Conservation (phyloP, 208 protist species). For the Leishmania guyanensis region DNA sequence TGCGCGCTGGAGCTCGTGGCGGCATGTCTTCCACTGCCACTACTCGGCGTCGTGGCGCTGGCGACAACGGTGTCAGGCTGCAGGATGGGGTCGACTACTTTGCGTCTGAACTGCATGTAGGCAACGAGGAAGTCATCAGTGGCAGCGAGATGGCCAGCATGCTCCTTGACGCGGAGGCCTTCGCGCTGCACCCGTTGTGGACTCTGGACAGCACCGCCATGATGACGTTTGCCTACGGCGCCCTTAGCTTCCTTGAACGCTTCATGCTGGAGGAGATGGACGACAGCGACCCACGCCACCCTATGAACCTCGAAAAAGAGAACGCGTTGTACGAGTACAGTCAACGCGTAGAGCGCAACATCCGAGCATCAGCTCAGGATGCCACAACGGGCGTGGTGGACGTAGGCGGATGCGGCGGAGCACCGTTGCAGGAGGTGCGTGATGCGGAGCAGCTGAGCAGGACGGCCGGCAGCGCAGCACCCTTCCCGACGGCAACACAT, state of each 20-base stretch:
- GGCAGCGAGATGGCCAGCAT: conserved; percentile 6
- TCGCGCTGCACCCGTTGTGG: conserved; percentile 54
- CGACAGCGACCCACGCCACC: conserved; percentile 72
- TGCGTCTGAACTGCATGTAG: conserved; percentile 1
- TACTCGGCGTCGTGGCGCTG: not conserved
- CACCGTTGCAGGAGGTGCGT: not conserved
- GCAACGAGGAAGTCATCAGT: not conserved
- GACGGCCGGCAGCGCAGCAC: conserved; percentile 3
- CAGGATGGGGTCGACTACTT: conserved; percentile 1
- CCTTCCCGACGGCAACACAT: not conserved
- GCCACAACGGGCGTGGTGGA: conserved; percentile 1
- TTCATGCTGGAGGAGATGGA: conserved; percentile 78
- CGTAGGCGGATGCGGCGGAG: not conserved
- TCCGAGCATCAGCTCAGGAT: conserved; percentile 33
- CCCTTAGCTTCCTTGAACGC: conserved; percentile 68
- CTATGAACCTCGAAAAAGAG: conserved; percentile 68
- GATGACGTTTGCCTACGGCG: conserved; percentile 60
- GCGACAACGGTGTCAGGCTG: not conserved
- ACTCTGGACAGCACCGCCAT: conserved; percentile 63
- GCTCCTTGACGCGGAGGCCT: conserved; percentile 40
- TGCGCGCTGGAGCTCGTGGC: not conserved
- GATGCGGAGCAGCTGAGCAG: conserved; percentile 4
- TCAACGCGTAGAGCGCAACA: conserved; percentile 35
- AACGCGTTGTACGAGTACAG: conserved; percentile 47
- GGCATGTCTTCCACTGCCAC: not conserved